Base-by-base conservation (phyloP, 2,329 filamentous ascomycete species). In the Teratosphaeria zuluensis region DNA sequence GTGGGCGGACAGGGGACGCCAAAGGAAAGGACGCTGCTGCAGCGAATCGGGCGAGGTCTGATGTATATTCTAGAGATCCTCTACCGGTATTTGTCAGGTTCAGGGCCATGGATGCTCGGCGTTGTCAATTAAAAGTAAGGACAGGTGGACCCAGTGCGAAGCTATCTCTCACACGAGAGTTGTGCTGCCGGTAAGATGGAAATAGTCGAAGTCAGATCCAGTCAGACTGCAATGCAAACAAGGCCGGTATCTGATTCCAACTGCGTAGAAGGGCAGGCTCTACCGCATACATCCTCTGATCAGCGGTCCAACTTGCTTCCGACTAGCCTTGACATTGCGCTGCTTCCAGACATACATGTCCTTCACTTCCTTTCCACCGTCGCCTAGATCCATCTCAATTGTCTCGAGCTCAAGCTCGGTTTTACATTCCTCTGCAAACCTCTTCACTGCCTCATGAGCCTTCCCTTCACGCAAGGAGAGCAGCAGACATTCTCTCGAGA, bases 401-500 rank as follows among this genome's bases (percentile, higher is more conserved):
- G 71, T 67, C 65, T 80, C 74, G 38, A 94, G 70, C 24, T 80
- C 75, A 62, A 94, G 70, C 59, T 76, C 76, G 14, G 77, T 77
- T 1, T 63, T 68, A 5, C 77, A 75, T 7, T 69, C 67, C 7
- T 72, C 67, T 21, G 73, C 77, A 65, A 92, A 92, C 16, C 69
- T 72, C 67, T 79, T 74, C 16, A 81, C 80, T 1, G 81, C 82
- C 3, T 71, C 65, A 0, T 75, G 74, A 0, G 80, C 85, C 6
- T 69, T 70, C 0, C 79, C 84, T 3, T 70, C 69, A 1, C 78
- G 74, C 30, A 77, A 80, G 1, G 83, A 67, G 0, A 80, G 85
- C 82, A 86, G 87, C 0, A 92, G 73, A 5, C 92, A 73, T 68
- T 94, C 83, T 55, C 89, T 76, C 63, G 77, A 76, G 61, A 91